Evolutionary conservation across 78 protist species (phyloP).

Genomic region (Planoprotostelium fungivorum): DNA sequence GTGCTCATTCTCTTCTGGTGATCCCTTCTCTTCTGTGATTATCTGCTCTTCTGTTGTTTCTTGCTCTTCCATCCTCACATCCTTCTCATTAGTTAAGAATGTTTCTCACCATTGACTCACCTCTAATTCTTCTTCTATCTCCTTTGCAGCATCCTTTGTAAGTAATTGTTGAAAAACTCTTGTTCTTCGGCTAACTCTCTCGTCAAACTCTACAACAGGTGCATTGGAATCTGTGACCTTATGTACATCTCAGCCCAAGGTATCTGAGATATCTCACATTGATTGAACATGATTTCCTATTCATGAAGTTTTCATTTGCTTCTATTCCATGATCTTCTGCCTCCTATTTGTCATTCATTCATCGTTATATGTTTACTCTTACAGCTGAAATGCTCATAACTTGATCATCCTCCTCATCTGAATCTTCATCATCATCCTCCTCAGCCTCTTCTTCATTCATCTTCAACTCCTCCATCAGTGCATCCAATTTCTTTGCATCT

Average conservation of each 20-base stretch:
- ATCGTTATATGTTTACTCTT: no score
- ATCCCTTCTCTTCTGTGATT: background rate
- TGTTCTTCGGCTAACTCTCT: background rate
- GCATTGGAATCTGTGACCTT: background rate
- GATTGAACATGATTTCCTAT: background rate
- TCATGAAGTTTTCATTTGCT: background rate
- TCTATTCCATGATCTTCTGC: constrained; percentile 9
- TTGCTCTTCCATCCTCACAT: background rate
- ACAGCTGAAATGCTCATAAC: background rate
- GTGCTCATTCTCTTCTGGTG: background rate
- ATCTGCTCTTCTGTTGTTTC: background rate
- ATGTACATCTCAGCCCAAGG: background rate
- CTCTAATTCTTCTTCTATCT: background rate
- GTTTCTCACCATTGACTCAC: no score
- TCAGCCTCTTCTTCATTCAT: constrained; percentile 4
- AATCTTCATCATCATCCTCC: constrained; percentile 5
- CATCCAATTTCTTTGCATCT: background rate
- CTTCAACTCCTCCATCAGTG: background rate
- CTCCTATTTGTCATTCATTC: constrained; percentile 11
- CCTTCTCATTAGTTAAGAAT: background rate
- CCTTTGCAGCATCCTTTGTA: background rate
- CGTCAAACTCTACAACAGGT: background rate
- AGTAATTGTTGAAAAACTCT: background rate
- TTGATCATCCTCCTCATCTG: background rate
- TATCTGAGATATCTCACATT: background rate